Evolutionary conservation across 208 protist species (phyloP).

Genomic region (Crithidia acanthocephali): DNA sequence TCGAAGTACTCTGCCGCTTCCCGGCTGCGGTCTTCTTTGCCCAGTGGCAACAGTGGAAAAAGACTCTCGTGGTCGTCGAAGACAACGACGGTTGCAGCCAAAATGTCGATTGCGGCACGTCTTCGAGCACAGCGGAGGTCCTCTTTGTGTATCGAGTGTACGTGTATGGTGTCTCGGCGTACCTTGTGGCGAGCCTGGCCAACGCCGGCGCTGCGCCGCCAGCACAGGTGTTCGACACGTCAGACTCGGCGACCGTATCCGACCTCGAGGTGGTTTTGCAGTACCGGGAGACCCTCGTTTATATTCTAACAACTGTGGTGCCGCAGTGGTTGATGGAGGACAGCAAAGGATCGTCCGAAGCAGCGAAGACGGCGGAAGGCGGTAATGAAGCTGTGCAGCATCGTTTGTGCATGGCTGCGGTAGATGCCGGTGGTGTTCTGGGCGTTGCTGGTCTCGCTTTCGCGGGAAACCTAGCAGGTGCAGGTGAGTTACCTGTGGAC

Average conservation of each 20-base stretch:
- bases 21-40: slow-evolving; percentile 30
- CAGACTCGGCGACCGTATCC: neutral
- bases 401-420: slow-evolving; percentile 27
- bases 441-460: slow-evolving; percentile 3
- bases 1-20: slow-evolving; percentile 54
- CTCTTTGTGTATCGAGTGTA: slow-evolving; percentile 32
- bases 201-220: neutral
- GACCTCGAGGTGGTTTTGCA: slow-evolving; percentile 14
- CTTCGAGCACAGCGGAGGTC: neutral
- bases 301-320: slow-evolving; percentile 1
- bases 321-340: slow-evolving; percentile 32
- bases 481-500: neutral
- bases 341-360: neutral
- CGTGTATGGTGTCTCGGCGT: slow-evolving; percentile 31
- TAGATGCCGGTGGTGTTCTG: slow-evolving; percentile 27
- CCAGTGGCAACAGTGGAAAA: slow-evolving; percentile 24
- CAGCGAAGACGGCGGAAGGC: neutral
- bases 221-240: neutral
- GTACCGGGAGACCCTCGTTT: slow-evolving; percentile 14
- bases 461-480: no score
- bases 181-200: slow-evolving; percentile 10
- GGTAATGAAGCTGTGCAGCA: slow-evolving; percentile 7
- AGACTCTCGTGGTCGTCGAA: neutral
- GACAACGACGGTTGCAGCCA: neutral
- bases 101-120: no score